Base-by-base conservation (phyloP, 345 rosid species). In the Anastatica hierochuntica region DNA sequence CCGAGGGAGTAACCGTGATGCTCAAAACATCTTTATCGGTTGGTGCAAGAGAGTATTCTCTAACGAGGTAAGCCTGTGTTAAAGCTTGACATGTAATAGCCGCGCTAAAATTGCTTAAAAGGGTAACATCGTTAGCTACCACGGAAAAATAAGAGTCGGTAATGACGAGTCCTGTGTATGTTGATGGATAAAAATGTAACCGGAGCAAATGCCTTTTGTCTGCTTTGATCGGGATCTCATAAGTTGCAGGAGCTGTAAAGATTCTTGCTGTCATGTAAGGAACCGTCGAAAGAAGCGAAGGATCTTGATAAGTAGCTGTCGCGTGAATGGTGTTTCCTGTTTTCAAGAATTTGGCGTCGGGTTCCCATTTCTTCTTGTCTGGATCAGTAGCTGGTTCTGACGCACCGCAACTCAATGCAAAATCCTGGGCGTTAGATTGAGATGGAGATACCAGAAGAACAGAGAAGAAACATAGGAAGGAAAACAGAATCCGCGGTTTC, bases 231-330 rank as follows among this genome's bases (percentile, higher is more conserved):
- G 86, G 80, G 52, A 85, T 67, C 16, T 63, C 49, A 16, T 88
- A 92, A 3, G 76, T 71, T 14, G 70, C 79, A 4, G 74, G 77
- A 9, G 85, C 55, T 10, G 62, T 55, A 55, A 88, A 83, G 29
- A 83, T 67, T 60, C 97, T 75, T 6, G 90, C 90, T 7, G 71
- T 72, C 95, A 85, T 83, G 63, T 74, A 83, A 5, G 95, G 97
- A 44, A 85, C 31, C 7, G 62, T 39, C 0, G 95, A 83, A 21
- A 55, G 61, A 55, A 83, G 83, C 1, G 90, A 76, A 55, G 95
- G 77, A 49, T 85, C 94, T 56, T 85, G 94, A 49, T 55, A 62
- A 8, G 74, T 56, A 24, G 95, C 85, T 42, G 58, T 69, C 6
- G 70, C 74, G 0, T 57, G 47, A 10, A 47, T 59, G 3, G 85